Base-by-base conservation (phyloP, 495 filamentous ascomycete genomes). In the Xylaria acuta region DNA sequence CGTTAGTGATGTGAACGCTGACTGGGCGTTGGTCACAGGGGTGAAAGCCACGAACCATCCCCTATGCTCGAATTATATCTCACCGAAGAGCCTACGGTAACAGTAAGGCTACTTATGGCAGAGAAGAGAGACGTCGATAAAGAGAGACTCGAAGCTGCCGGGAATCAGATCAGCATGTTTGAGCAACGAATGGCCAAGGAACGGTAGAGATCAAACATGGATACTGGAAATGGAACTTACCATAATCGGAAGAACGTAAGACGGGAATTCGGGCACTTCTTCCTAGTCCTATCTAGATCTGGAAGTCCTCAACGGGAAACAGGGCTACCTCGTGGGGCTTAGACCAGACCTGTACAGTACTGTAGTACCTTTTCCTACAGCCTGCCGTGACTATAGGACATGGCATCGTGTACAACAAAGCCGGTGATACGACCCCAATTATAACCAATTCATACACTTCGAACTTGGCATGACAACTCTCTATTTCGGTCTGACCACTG, bases 41-140 rank as follows among this genome's bases (percentile, higher is more conserved):
- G 30, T 40, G 8, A 38, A 36, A 36, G 9, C 32, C 64, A 53
- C 27, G 30, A 40, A 25, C 20, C 64, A 47, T 51, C 45, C 20
- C 45, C 32, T 38, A 67, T 67, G 45, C 43, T 67, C 32, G 30
- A 67, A 38, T 27, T 16, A 27, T 53, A 67, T 53, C 27, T 32
- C 27, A 22, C 32, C 11, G 64, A 67, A 45, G 43, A 67, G 64
- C 64, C 45, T 7, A 51, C 64, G 27, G 16, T 67, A 9, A 0
- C 45, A 22, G 64, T 4, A 53, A 53, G 47, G 64, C 25, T 67
- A 27, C 43, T 67, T 53, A 25, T 53, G n/a, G 27, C 43, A 22
- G 25, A 25, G 25, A 25, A 53, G 18, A 67, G 47, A 67, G 47
- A 67, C 27, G 18, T 47, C 3, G 1, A 38, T 14, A 67, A 40